These are phyloP conservation scores for Xanthoparmelia taractica DNA, from an alignment of 495 filamentous ascomycete genomes.

Conservation along the genomic window DNA sequence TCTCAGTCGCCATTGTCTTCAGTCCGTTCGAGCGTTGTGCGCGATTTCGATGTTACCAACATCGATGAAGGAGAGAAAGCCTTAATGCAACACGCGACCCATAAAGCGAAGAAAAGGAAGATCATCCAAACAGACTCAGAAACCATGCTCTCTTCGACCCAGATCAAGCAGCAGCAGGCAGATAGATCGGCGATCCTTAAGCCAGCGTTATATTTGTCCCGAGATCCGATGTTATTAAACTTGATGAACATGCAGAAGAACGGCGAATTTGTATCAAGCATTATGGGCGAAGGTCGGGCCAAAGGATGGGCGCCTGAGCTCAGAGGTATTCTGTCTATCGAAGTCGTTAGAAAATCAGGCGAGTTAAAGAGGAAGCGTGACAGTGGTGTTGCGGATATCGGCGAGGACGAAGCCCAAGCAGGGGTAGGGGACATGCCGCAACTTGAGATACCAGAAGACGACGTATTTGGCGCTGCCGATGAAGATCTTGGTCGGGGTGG, in stretches of 20 bases:
- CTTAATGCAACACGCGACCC: slow-evolving; percentile 49
- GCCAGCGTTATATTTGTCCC: slow-evolving; percentile 67
- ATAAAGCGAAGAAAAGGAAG: slow-evolving; percentile 69
- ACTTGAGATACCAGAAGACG: slow-evolving; percentile 65
- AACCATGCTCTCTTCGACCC: slow-evolving; percentile 47
- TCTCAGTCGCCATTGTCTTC: slow-evolving; percentile 63
- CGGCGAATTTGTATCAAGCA: slow-evolving; percentile 72
- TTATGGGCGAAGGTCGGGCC: slow-evolving; percentile 67
- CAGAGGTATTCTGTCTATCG: slow-evolving; percentile 72
- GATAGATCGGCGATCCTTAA: slow-evolving; percentile 76
- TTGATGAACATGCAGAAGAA: slow-evolving; percentile 86
- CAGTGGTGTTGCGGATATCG: slow-evolving; percentile 74
- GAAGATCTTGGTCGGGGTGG: slow-evolving; percentile 44
- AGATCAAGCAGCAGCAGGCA: slow-evolving; percentile 71
- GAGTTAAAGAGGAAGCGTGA: slow-evolving; percentile 93
- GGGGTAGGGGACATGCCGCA: slow-evolving; percentile 52
- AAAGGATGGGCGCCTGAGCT: slow-evolving; percentile 86
- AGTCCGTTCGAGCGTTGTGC: slow-evolving; percentile 41
- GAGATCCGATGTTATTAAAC: slow-evolving; percentile 75
- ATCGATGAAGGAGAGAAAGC: slow-evolving; percentile 45
- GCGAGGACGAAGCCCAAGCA: slow-evolving; percentile 47
- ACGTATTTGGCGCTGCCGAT: slow-evolving; percentile 38
- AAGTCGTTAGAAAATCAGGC: slow-evolving; percentile 64
- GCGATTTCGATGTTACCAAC: slow-evolving; percentile 52
- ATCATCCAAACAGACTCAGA: slow-evolving; percentile 61